phyloP scores from a whole-genome alignment of 768 basidiomycete genomes.

The Coprinopsis strossmayeri region DNA sequence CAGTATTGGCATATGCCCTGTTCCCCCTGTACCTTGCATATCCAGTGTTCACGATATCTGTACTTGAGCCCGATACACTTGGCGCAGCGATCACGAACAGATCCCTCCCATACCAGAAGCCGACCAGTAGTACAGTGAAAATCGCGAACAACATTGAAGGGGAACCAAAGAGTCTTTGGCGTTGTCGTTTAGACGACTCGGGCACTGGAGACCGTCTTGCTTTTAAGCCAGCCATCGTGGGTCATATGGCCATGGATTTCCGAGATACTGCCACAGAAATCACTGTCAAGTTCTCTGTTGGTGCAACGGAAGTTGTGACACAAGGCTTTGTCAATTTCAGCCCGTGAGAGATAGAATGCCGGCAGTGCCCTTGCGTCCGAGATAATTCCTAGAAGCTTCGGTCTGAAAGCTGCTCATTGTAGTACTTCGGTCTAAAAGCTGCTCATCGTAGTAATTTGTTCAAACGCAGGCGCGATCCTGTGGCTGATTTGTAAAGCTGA shows the following conservation, averaged over 20 bases:
- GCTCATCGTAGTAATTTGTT: too few species aligned
- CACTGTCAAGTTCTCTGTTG: background rate
- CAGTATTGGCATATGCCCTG: slow-evolving; percentile 41
- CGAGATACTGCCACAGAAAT: background rate
- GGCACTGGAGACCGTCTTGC: background rate
- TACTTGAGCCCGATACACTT: background rate
- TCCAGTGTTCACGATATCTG: slow-evolving; percentile 43
- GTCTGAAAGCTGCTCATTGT: too few species aligned
- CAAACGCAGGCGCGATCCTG: too few species aligned
- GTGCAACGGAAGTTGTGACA: background rate
- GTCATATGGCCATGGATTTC: background rate
- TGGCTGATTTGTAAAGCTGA: too few species aligned
- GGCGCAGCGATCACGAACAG: background rate
- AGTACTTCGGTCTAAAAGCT: too few species aligned
- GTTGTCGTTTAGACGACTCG: background rate
- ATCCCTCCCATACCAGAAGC: background rate
- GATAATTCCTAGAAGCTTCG: background rate
- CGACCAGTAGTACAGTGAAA: background rate
- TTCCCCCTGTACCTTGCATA: slow-evolving; percentile 56
- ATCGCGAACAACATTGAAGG: background rate
- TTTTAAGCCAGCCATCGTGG: background rate
- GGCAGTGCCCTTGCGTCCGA: background rate
- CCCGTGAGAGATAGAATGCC: background rate
- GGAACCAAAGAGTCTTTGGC: background rate
- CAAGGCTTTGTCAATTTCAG: background rate